Evolutionary conservation across 345 rosid genomes (phyloP), one percentile per base, ranked within the genome.

Genomic region (Boechera retrofracta): DNA sequence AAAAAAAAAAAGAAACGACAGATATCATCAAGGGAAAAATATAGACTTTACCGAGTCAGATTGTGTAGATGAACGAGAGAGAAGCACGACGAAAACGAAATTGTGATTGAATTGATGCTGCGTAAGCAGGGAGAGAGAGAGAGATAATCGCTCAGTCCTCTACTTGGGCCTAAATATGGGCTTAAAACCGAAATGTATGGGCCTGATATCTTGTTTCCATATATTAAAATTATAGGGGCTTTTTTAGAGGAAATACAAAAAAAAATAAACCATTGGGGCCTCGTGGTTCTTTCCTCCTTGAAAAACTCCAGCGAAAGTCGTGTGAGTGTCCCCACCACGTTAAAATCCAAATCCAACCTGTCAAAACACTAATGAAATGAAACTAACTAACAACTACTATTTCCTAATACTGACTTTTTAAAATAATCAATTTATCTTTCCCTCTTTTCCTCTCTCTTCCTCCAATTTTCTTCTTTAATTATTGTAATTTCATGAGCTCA

Each of bases 301-400:
- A 41, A 73, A 64, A 64, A 12, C 33, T 57, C 73, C 55, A 58
- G 77, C 66, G 38, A 42, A 73, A 63, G 16, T 63, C 24, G 24
- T 41, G 12, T 3, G 5, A 57, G 42, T 48, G 53, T 35, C 38
- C 26, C 71, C 26, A 47, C 9, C 80, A 77, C 71, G 71, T 63
- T 77, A 77, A 62, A 69, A 0, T 53, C 65, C 63, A 68, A 44
- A 56, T 66, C 67, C 74, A 67, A 60, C 49, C 69, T 75, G 79
- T 75, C 68, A 47, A 12, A 42, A 36, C 9, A 28, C 29, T 21
- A 21, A 21, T 21, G 24, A 21, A 21, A 21, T 21, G 24, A 21
- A 28, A 28, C 29, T 28, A 28, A 2, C 24, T 28, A 28, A 28
- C 38, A 7, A 7, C 38, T 35, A 35, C 2, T 35, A 35, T 6